These are phyloP conservation scores for Metarhizium robertsii DNA, from an alignment of 2,329 filamentous ascomycete species.

Conservation along the genomic window DNA sequence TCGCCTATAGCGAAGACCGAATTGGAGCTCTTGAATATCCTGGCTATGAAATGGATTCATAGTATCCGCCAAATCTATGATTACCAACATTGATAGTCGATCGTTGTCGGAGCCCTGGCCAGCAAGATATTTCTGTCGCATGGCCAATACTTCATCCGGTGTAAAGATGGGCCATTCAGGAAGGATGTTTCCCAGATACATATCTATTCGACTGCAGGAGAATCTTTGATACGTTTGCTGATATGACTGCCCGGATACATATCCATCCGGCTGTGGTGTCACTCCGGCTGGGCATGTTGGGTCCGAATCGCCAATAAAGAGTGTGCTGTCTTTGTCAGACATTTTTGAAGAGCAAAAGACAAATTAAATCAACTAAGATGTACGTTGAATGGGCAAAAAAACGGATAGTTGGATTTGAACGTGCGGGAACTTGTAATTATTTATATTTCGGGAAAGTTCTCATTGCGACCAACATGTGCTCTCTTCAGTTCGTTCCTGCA, in stretches of 20 bases:
- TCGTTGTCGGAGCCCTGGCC: background rate
- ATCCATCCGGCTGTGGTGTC: background rate
- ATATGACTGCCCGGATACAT: background rate
- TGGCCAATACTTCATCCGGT: background rate
- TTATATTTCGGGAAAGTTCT: no score
- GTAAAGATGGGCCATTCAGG: background rate
- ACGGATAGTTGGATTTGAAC: background rate
- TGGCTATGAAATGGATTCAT: background rate
- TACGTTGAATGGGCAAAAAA: background rate
- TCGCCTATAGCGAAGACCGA: background rate
- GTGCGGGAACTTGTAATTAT: no score
- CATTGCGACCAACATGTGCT: no score
- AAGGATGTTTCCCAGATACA: background rate
- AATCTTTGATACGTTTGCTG: background rate
- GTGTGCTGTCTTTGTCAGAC: background rate
- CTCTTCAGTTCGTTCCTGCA: no score
- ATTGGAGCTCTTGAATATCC: background rate
- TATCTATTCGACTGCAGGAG: background rate
- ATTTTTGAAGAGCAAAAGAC: background rate
- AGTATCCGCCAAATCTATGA: background rate
- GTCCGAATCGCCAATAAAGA: background rate
- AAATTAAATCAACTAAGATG: background rate
- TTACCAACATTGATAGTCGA: background rate
- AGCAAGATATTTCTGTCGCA: background rate
- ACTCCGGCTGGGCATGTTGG: background rate